Conservation (phyloP, 257 asterid species). For the Mitragyna speciosa region DNA sequence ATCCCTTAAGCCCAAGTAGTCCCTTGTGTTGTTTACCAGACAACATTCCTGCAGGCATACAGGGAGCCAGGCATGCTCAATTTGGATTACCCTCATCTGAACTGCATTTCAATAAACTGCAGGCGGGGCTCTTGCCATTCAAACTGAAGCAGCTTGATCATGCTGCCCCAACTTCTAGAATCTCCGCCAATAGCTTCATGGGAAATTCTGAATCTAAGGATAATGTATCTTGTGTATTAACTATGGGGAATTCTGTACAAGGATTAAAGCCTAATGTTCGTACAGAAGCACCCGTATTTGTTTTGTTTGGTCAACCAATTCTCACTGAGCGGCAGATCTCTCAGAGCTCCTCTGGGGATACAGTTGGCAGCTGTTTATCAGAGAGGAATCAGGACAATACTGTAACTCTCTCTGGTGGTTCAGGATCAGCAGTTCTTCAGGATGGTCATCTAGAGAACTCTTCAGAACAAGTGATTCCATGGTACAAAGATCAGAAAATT, state of each 20-base stretch:
- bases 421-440: constrained; percentile 59
- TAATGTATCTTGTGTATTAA: constrained; percentile 40
- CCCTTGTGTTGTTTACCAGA: constrained; percentile 61
- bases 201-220: constrained; percentile 21
- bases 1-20: constrained; percentile 73
- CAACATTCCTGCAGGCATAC: constrained; percentile 68
- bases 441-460: constrained; percentile 42
- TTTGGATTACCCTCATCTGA: constrained; percentile 43
- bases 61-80: constrained; percentile 96
- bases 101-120: constrained; percentile 52
- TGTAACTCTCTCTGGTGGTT: constrained; percentile 43
- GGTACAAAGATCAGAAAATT: constrained; percentile 33
- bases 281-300: constrained; percentile 38
- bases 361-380: constrained; percentile 30
- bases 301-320: constrained; percentile 69
- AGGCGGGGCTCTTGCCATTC: constrained; percentile 43
- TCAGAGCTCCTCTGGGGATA: constrained; percentile 38
- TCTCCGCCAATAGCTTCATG: constrained; percentile 3
- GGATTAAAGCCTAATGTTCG: constrained; percentile 23
- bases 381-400: constrained; percentile 41
- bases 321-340: constrained; percentile 66
- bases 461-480: constrained; percentile 43
- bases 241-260: constrained; percentile 35
- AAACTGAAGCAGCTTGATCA: constrained; percentile 43
- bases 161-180: constrained; percentile 19